Conservation (phyloP, 2,329 filamentous ascomycete genomes). For the Aspergillus japonicus region DNA sequence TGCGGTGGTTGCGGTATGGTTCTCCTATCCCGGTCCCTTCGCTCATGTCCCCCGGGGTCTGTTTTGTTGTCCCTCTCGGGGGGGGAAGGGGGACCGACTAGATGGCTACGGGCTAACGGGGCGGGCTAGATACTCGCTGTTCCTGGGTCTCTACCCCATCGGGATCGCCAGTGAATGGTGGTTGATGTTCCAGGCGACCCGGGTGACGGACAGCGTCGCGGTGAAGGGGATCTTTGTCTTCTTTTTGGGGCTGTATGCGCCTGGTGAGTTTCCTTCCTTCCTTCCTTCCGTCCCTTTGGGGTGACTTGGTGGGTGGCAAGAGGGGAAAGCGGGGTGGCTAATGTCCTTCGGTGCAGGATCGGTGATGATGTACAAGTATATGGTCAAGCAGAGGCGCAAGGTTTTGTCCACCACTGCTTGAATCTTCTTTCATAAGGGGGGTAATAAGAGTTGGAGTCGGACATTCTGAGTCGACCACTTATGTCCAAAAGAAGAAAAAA, state of each 20-base stretch:
- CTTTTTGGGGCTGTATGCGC: conserved; percentile 28
- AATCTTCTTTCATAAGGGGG: not conserved
- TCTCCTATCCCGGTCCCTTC: not conserved
- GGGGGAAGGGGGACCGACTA: too few species aligned
- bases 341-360: conserved; percentile 17
- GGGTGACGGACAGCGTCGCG: conserved; percentile 7
- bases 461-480: too few species aligned
- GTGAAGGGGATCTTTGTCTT: conserved; percentile 25
- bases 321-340: not conserved
- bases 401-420: conserved; percentile 12
- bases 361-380: conserved; percentile 34
- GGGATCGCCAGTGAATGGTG: conserved; percentile 32
- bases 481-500: too few species aligned
- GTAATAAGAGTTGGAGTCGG: not conserved
- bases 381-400: conserved; percentile 31
- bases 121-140: conserved; percentile 29
- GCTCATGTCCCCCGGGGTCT: too few species aligned
- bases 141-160: conserved; percentile 28
- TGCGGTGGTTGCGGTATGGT: conserved; percentile 20
- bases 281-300: too few species aligned
- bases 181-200: conserved; percentile 28
- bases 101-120: too few species aligned
- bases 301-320: not conserved
- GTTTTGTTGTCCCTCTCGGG: not conserved
- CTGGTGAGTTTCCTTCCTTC: conserved; percentile 20